Base-by-base conservation (phyloP, 805 yeast species). In the Ogataea nakhonphanomensis region DNA sequence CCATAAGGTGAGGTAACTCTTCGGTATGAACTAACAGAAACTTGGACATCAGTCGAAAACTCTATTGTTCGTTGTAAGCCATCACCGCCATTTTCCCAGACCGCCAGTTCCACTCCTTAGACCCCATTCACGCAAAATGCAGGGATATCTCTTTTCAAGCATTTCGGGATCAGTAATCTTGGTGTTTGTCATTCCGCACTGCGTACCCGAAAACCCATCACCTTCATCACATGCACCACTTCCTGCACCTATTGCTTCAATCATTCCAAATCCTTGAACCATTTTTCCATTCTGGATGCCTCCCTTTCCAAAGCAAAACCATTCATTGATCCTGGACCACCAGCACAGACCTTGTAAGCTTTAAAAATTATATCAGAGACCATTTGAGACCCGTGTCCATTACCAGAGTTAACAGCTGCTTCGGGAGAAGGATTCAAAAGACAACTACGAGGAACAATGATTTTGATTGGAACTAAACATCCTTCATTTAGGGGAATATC, bases 321-420 rank as follows among this genome's bases (percentile, higher is more conserved):
- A 63, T 89, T 89, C 65, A 93, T 84, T 41, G 91, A 88, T 23
- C 96, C 95, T 58, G 87, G 95, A 1, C 95, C 85, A 43, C 88
- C 95, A 2, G 95, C 95, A 56, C 84, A 79, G 5, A 87, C 83
- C 41, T 76, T 73, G 58, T 87, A 87, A 0, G 96, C 91, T 51
- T 79, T 81, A 54, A 89, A 69, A 23, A 90, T 74, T 4, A 83
- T 89, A 61, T 87, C 96, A 0, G 91, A 86, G 25, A 90, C 78
- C 50, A 95, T 74, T 62, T 90, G 96, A 2, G 95, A 82, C 1
- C 96, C 89, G 63, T 85, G 81, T 11, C 77, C 79, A 49, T 76
- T 77, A 30, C 79, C 80, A 30, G 65, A 62, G 12, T 49, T 46
- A 13, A 58, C 62, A 25, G 62, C 79, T 30, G 78, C 76, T 13